These are phyloP conservation scores for Primulina eburnea DNA, from an alignment of 257 asterid species.

Conservation along the genomic window DNA sequence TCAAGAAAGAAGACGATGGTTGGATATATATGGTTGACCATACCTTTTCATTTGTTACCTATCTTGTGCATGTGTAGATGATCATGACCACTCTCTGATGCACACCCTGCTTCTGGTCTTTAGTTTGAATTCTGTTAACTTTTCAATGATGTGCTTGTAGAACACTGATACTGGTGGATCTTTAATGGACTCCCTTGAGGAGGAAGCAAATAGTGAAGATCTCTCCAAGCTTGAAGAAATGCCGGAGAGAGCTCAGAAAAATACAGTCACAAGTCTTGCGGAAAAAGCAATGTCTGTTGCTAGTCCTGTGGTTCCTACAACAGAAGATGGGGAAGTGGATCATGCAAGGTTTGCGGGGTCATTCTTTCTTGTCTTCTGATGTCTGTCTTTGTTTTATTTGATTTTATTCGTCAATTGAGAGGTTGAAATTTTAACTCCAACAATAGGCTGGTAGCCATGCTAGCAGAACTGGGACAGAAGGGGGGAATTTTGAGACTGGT, in stretches of 20 bases:
- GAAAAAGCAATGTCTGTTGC: slow-evolving; percentile 98
- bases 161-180: slow-evolving; percentile 36
- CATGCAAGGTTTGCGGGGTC: slow-evolving; percentile 66
- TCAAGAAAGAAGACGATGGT: not conserved
- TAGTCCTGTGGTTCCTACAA: slow-evolving; percentile 85
- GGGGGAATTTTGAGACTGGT: slow-evolving; percentile 81
- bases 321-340: slow-evolving; percentile 85
- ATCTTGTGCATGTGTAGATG: slow-evolving; percentile 17
- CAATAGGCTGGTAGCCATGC: slow-evolving; percentile 77
- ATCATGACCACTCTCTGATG: not conserved
- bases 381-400: slow-evolving; percentile 17
- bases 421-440: slow-evolving; percentile 29
- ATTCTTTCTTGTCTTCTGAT: not conserved
- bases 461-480: slow-evolving; percentile 84
- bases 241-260: slow-evolving; percentile 43
- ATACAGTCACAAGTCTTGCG: slow-evolving; percentile 73
- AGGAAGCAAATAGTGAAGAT: slow-evolving; percentile 32
- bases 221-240: slow-evolving; percentile 35
- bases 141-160: slow-evolving; percentile 41
- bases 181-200: slow-evolving; percentile 38
- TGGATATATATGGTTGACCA: not conserved
- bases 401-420: slow-evolving; percentile 19
- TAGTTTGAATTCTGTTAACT: slow-evolving; percentile 12
- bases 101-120: slow-evolving; percentile 9
- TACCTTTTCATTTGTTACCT: slow-evolving; percentile 14